Base-by-base conservation (phyloP, 306 rosid genomes). In the Malus sylvestris region DNA sequence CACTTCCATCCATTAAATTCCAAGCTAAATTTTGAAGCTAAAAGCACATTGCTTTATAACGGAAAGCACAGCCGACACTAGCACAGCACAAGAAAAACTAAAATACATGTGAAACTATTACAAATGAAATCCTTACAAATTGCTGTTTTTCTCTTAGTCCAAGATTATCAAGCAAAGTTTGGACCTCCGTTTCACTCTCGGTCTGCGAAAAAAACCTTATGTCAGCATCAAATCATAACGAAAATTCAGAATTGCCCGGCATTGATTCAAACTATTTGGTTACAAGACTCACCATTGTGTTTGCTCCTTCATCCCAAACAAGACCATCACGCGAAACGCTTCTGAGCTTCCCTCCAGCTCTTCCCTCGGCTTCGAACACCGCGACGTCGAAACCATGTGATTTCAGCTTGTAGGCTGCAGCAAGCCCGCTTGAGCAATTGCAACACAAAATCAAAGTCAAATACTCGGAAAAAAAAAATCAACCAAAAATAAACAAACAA, bases 281-380 rank as follows among this genome's bases (percentile, higher is more conserved):
- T 40, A 40, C 44, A 69, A 60, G 77, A 67, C 32, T 76, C 87
- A 91, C 97, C 99, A 95, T 92, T 78, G 97, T 92, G 86, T 92
- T 95, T 23, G 97, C 98, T 77, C 97, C 97, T 85, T 89, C 97
- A 67, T 92, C 97, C 99, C 99, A 95, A 73, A 92, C 72, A 32
- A 92, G 81, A 68, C 93, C 97, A 82, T 89, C 84, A 71, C 6
- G 87, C 51, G 92, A 89, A 76, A 90, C 85, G 77, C 90, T 95
- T 85, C 87, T 92, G 74, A 92, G 76, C 85, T 91, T 95, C 81
- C 99, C 99, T 67, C 99, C 99, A 23, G 93, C 88, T 87, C 92
- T 85, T 82, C 82, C 88, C 42, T 86, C 91, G 7, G 96, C 90
- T 92, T 95, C 99, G 79, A 89, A 83, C 68, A 95, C 91, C 33